phyloP scores from a whole-genome alignment of 495 filamentous ascomycete genomes.

The Aspergillus taichungensis region DNA sequence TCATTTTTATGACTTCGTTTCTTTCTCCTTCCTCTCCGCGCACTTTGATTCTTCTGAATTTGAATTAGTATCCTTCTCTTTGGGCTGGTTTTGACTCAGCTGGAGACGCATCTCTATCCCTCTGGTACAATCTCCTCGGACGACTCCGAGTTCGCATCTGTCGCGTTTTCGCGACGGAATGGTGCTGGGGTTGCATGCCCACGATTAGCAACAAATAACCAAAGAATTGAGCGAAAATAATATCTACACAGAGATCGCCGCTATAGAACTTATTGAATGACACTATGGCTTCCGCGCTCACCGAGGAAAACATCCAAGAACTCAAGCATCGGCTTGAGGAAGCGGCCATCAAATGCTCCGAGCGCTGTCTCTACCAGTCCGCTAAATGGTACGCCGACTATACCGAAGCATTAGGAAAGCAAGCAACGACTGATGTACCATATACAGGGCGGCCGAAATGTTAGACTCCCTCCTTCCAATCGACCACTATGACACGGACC shows the following conservation, averaged over 20 bases:
- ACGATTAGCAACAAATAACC: too few relatives aligned
- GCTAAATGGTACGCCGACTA: constrained; percentile 72
- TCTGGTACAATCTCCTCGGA: too few relatives aligned
- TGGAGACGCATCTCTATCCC: too few relatives aligned
- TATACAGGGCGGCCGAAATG: constrained; percentile 82
- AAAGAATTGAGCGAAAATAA: not conserved
- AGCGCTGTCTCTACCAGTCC: constrained; percentile 91
- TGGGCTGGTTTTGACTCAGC: too few relatives aligned
- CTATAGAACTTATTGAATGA: not conserved
- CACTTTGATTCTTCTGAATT: not conserved
- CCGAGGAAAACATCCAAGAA: constrained; percentile 34
- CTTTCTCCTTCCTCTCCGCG: not conserved
- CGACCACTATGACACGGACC: constrained; percentile 44
- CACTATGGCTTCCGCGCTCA: constrained; percentile 30
- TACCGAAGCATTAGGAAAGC: too few relatives aligned
- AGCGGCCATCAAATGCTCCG: constrained; percentile 81
- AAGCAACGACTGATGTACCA: too few relatives aligned
- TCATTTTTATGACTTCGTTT: not conserved
- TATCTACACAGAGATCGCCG: not conserved
- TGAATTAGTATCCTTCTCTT: too few relatives aligned
- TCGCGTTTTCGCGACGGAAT: not conserved
- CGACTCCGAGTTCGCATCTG: not conserved
- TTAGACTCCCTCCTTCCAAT: constrained; percentile 63
- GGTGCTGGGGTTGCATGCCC: not conserved
- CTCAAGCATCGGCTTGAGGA: constrained; percentile 64